Conservation (phyloP, 1,284 basidiomycete species). For the Irpex sp. region DNA sequence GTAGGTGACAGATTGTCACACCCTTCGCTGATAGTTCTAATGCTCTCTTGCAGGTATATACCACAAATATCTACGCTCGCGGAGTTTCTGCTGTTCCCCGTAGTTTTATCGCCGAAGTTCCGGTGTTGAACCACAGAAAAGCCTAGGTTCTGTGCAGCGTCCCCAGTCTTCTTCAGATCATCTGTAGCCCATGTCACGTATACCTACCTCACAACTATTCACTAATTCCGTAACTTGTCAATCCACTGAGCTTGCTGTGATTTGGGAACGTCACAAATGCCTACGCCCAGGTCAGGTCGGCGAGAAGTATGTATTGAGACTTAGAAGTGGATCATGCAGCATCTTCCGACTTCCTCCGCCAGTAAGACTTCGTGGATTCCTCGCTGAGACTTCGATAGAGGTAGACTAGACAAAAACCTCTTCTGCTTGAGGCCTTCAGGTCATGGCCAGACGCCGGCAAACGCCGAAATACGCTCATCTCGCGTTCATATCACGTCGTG, state of each 20-base stretch:
- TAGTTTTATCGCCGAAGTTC: slow-evolving; percentile 38
- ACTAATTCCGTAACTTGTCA: no score
- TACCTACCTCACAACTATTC: no score
- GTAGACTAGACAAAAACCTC: neutral
- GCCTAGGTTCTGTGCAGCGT: neutral
- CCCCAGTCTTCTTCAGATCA: no score
- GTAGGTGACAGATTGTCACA: slow-evolving; percentile 43
- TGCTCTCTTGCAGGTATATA: slow-evolving; percentile 58
- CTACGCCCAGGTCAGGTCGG: neutral
- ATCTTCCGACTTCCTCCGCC: neutral
- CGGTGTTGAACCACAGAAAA: slow-evolving; percentile 34
- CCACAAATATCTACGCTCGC: slow-evolving; percentile 82
- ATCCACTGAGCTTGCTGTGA: neutral
- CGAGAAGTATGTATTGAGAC: neutral
- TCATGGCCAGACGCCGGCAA: neutral
- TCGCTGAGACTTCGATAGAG: neutral
- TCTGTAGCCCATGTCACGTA: no score
- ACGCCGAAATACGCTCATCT: neutral
- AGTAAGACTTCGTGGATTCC: neutral
- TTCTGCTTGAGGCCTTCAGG: no score
- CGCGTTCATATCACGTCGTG: neutral
- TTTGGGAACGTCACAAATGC: neutral
- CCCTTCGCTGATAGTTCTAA: slow-evolving; percentile 4
- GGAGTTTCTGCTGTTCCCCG: slow-evolving; percentile 81
- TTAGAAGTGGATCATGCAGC: no score